Percentiles rank a stretch among this genome's conserved stretches.
phyloP scores from a whole-genome alignment of 306 rosid genomes.

The Glycine tomentella region DNA sequence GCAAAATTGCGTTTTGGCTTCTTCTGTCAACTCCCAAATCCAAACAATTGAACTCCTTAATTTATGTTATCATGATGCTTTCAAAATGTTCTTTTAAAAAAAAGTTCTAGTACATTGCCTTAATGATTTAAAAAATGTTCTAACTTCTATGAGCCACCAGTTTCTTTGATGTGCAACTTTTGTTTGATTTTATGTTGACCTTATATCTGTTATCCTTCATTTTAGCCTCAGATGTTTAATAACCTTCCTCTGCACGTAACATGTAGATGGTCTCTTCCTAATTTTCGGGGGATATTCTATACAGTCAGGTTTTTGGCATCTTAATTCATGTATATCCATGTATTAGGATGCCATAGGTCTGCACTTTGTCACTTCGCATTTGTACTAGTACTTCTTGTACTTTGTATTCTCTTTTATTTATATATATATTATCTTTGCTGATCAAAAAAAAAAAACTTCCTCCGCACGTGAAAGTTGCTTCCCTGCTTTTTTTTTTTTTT shows the following conservation, averaged over 20 bases:
- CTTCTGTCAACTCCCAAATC: conserved; percentile 9
- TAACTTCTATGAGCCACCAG: not conserved
- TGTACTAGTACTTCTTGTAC: too few relatives aligned
- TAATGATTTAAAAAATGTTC: conserved; percentile 29
- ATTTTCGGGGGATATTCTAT: too few relatives aligned
- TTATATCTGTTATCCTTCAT: conserved; percentile 18
- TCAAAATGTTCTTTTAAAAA: not conserved
- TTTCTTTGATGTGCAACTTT: not conserved
- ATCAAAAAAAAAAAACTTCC: too few relatives aligned
- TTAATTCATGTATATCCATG: too few relatives aligned
- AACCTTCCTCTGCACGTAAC: conserved; percentile 34
- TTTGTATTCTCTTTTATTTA: too few relatives aligned
- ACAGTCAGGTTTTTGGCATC: too few relatives aligned
- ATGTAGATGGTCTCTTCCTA: too few relatives aligned
- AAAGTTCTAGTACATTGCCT: not conserved
- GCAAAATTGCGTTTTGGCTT: conserved; percentile 25
- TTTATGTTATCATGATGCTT: conserved; percentile 14
- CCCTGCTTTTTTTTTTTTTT: not conserved
- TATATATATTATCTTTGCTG: too few relatives aligned
- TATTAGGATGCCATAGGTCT: too few relatives aligned
- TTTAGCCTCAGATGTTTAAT: conserved; percentile 32
- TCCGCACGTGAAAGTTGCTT: conserved; percentile 34
- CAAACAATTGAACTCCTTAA: conserved; percentile 35
- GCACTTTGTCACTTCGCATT: too few relatives aligned
- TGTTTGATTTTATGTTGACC: conserved; percentile 30